Evolutionary conservation across 2,329 filamentous ascomycete genomes (phyloP), one percentile per base, ranked within the genome.

Genomic region (Paracamarosporium sp.): DNA sequence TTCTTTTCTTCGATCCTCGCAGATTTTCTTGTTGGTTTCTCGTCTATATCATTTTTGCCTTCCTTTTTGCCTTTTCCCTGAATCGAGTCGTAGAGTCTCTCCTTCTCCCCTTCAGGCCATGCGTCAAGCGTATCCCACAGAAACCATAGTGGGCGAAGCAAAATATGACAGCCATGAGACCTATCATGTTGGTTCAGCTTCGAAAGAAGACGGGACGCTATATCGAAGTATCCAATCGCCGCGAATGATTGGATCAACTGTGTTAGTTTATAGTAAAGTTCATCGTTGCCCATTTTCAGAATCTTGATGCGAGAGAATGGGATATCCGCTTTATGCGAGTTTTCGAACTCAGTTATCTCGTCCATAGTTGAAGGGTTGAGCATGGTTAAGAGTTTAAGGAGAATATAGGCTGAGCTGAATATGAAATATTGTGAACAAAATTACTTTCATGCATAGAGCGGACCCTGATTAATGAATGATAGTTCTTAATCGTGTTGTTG

Each of bases 51-150:
- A 35, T 11, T 15, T 30, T 17, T 28, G 27, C 20, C 15, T 4
- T 35, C 24, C 38, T 40, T 28, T 30, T 46, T 12, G 24, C 40
- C 30, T 27, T 53, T 30, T 22, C 40, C 22, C 20, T 17, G 30
- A 35, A 57, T 48, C 31, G 15, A 1, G 5, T 53, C 50, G 5
- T 38, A 20, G 11, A 55, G 53, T 7, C 33, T 43, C n/a, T 56
- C 22, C 30, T 55, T 35, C 35, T 62, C 53, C 11, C 59, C 59
- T 11, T 20, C 38, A n/a, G 59, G 59, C 59, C 59, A 62, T 3
- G 4, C 8, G 9, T 38, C 56, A 6, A 55, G 13, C n/a, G 17
- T 12, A 31, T 47, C 27, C 56, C 59, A 59, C 4, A 62, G 51
- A 3, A 57, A 25, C 59, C 56, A 57, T 13, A 62, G 35, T 24